Evolutionary conservation across 176 grass and related monocot genomes (phyloP).

Genomic region (Avena insularis): DNA sequence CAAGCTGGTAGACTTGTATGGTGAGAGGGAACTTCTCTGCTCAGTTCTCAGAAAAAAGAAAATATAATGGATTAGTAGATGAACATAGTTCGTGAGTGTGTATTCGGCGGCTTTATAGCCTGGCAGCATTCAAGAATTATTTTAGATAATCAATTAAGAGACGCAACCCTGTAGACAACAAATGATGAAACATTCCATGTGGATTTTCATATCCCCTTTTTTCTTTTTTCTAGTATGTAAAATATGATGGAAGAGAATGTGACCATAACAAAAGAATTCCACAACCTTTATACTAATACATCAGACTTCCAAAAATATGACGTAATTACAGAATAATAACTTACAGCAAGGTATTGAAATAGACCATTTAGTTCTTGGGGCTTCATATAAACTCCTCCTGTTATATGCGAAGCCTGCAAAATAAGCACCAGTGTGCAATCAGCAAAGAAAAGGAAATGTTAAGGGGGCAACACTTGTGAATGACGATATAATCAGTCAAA

Average conservation of each 20-base stretch:
- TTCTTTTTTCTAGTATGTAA: neutral
- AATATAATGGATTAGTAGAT: neutral
- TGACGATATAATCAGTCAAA: neutral
- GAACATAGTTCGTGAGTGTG: neutral
- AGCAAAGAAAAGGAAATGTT: constrained; percentile 25
- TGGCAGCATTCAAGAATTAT: neutral
- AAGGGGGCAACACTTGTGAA: neutral
- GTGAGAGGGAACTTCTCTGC: neutral
- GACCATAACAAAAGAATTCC: neutral
- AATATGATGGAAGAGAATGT: neutral
- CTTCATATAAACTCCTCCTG: constrained; percentile 95
- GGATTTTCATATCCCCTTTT: neutral
- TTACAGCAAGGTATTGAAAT: constrained; percentile 91
- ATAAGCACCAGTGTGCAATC: constrained; percentile 28
- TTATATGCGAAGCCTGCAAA: constrained; percentile 92
- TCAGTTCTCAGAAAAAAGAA: neutral
- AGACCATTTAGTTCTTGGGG: constrained; percentile 87
- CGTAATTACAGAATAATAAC: constrained; percentile 12
- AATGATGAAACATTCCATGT: neutral
- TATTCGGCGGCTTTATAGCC: neutral
- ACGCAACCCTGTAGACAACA: neutral
- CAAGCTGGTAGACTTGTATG: neutral
- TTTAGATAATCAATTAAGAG: neutral
- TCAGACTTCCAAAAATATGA: neutral
- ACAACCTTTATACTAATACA: constrained; percentile 19